These are phyloP conservation scores for Penicillium goetzii DNA, from an alignment of 495 filamentous ascomycete species.

Conservation along the genomic window DNA sequence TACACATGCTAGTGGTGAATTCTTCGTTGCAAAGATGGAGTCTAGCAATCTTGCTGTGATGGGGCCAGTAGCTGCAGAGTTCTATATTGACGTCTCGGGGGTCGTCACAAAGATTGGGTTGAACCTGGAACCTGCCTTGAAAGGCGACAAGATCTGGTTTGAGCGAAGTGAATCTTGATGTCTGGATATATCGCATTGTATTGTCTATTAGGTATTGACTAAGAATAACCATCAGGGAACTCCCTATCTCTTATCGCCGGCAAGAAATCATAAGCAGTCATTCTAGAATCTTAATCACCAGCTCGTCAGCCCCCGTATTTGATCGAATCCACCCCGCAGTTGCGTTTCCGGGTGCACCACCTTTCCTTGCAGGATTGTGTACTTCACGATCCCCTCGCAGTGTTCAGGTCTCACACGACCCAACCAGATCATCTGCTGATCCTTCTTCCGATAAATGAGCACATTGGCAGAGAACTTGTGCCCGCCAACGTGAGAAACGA, in stretches of 20 bases:
- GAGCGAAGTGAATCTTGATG: slow-evolving; percentile 16
- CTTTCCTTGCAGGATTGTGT: slow-evolving; percentile 88
- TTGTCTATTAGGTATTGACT: neutral
- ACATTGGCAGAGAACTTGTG: slow-evolving; percentile 95
- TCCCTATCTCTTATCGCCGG: neutral
- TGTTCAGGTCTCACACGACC: slow-evolving; percentile 86
- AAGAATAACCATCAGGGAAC: too few relatives aligned
- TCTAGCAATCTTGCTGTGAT: slow-evolving; percentile 2
- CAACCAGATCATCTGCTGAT: slow-evolving; percentile 89
- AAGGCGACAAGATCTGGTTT: slow-evolving; percentile 38
- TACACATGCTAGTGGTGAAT: slow-evolving; percentile 23
- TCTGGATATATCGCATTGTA: neutral
- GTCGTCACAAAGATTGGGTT: slow-evolving; percentile 36
- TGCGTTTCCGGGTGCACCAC: slow-evolving; percentile 86
- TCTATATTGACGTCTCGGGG: slow-evolving; percentile 42
- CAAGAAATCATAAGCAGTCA: neutral
- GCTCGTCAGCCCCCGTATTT: slow-evolving; percentile 73
- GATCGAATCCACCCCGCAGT: slow-evolving; percentile 88
- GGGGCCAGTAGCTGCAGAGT: slow-evolving; percentile 33
- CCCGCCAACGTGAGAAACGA: slow-evolving; percentile 92
- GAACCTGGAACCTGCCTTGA: slow-evolving; percentile 32
- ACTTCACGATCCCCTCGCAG: slow-evolving; percentile 89
- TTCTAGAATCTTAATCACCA: slow-evolving; percentile 59
- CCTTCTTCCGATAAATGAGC: slow-evolving; percentile 76
- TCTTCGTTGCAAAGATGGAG: slow-evolving; percentile 22